Conservation (phyloP, 192 early-diverging fungal species). For the Linnemannia elongata region DNA sequence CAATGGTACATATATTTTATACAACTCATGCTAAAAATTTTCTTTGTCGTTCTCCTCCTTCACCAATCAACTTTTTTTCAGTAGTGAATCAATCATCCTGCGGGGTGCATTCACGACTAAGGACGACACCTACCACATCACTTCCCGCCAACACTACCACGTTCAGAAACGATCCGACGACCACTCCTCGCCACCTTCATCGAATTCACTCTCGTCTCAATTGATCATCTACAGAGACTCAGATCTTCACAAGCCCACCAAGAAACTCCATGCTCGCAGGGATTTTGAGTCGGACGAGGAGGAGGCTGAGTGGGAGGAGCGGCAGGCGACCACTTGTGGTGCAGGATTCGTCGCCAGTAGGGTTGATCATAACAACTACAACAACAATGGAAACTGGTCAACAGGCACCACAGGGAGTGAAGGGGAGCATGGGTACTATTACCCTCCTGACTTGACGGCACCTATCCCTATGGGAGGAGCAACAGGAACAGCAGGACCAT, state of each 20-base stretch:
- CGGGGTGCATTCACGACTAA: constrained; percentile 25
- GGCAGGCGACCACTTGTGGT: constrained; percentile 1
- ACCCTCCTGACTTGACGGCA: constrained; percentile 17
- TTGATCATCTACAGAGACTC: constrained; percentile 39
- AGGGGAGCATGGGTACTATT: constrained; percentile 15
- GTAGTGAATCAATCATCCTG: constrained; percentile 21
- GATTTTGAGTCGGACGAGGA: not conserved
- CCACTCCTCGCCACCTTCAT: not conserved
- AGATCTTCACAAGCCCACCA: not conserved
- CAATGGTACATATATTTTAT: not conserved
- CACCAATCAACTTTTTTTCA: not conserved
- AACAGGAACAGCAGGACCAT: not conserved
- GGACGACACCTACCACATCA: constrained; percentile 33
- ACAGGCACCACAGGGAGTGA: not conserved
- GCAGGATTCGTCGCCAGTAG: not conserved
- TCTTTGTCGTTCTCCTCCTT: not conserved
- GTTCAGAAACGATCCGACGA: constrained; percentile 29
- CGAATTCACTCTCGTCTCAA: not conserved
- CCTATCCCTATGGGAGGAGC: constrained; percentile 9
- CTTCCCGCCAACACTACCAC: constrained; percentile 29
- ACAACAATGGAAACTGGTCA: not conserved
- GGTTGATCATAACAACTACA: not conserved
- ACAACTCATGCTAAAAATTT: not conserved
- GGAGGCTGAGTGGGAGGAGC: not conserved
- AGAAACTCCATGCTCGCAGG: not conserved